Percentiles rank a stretch among this genome's conserved stretches.
Conservation (phyloP, 2,329 filamentous ascomycete genomes). For the Fusarium luffae region DNA sequence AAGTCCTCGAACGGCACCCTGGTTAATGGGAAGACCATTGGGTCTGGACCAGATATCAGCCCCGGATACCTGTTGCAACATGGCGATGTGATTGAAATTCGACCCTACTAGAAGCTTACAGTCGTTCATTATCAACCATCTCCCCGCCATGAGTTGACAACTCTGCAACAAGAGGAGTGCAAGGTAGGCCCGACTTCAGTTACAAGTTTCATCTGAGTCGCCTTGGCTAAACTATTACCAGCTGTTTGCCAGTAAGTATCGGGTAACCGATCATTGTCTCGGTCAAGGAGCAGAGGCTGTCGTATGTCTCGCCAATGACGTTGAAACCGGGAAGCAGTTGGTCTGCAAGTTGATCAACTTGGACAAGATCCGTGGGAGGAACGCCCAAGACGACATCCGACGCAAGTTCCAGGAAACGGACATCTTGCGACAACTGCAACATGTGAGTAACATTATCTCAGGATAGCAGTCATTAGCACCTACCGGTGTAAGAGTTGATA, state of each 20-base stretch:
- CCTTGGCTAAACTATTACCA: constrained; percentile 27
- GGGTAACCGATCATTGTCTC: constrained; percentile 50
- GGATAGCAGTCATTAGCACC: neutral
- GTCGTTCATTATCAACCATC: constrained; percentile 47
- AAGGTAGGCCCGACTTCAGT: constrained; percentile 40
- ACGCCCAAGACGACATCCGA: constrained; percentile 46
- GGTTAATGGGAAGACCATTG: constrained; percentile 61
- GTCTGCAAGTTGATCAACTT: constrained; percentile 76
- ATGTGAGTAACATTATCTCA: constrained; percentile 55
- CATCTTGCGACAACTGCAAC: constrained; percentile 64
- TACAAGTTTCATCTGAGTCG: rapidly evolving
- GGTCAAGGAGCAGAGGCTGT: constrained; percentile 53
- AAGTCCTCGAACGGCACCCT: constrained; percentile 65
- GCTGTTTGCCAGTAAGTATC: constrained; percentile 51
- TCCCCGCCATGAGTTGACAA: constrained; percentile 43
- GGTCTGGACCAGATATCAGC: constrained; percentile 51
- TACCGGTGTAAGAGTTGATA: neutral
- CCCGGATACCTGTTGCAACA: constrained; percentile 61
- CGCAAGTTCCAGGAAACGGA: constrained; percentile 61
- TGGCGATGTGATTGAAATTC: constrained; percentile 61
- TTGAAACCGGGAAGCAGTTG: constrained; percentile 65
- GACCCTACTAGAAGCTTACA: constrained; percentile 53
- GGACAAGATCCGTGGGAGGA: constrained; percentile 45
- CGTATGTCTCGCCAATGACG: constrained; percentile 58
- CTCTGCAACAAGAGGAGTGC: constrained; percentile 49